Base-by-base conservation (phyloP, 768 basidiomycete species). In the Postia placenta region DNA sequence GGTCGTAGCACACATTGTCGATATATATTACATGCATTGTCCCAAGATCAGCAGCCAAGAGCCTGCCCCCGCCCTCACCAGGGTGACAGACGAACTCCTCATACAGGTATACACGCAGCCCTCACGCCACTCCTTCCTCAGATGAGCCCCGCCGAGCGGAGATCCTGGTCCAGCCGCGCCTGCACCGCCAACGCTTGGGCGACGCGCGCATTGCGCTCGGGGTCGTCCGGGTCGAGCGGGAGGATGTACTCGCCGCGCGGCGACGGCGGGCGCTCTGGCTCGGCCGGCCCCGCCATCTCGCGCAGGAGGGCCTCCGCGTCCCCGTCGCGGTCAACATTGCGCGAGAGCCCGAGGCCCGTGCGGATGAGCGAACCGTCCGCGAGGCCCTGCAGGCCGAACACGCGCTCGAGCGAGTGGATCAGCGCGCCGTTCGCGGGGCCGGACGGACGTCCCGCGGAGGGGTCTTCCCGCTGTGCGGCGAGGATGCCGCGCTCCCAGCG, bases 401-500 rank as follows among this genome's bases (percentile, higher is more conserved):
- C 43, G 36, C 50, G 54, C 47, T 75, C 74, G 42, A 78, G 57
- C 39, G 60, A 55, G 48, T 55, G 30, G 50, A 52, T 50, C 45
- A 47, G 58, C 17, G 53, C 51, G 40, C 40, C 52, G 45, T 51
- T 56, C 38, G 53, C 55, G 37, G 24, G 57, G 51, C 36, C 57
- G 26, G 49, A 49, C 42, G 59, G 51, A 38, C 55, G 60, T 35
- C 46, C 51, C 22, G 48, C 50, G 33, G 58, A 35, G 50, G 60
- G 46, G 37, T 60, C 48, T 45, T 63, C 65, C 14, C 70, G 69
- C 53, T 78, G 77, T 5, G 85, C 80, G 7, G 77, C 73, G 20
- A 87, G 70, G 49, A 92, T 84, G 14, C 84, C 80, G 49, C 78
- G 74, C 63, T 92, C 90, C 89, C 89, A 92, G 42, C 87, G 81